Conservation (phyloP, 2,329 filamentous ascomycete species). For the Sporothrix euskadiensis region DNA sequence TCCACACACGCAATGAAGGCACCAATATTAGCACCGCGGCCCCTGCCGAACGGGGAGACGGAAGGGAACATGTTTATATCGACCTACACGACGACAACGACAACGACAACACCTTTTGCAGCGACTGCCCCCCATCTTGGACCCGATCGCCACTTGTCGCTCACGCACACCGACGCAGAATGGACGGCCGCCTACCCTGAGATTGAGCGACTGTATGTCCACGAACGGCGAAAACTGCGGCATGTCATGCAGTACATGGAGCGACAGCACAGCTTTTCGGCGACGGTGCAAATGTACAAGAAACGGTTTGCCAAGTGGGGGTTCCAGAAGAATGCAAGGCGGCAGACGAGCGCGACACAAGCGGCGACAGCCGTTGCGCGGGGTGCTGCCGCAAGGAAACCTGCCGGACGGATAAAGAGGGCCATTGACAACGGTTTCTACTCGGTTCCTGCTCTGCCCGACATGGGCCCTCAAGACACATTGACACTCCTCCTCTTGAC, state of each 20-base stretch:
- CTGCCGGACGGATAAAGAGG: too few relatives aligned
- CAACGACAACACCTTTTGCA: neutral
- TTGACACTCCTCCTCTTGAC: slow-evolving; percentile 24
- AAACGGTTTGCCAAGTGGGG: slow-evolving; percentile 36
- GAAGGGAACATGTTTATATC: neutral
- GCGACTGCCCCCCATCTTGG: neutral
- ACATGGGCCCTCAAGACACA: neutral
- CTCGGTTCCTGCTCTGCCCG: neutral
- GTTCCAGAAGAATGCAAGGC: slow-evolving; percentile 32
- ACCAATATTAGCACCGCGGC: slow-evolving; percentile 2
- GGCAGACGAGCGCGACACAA: neutral
- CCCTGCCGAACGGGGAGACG: neutral
- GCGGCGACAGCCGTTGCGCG: neutral
- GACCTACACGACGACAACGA: neutral
- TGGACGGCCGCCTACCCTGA: slow-evolving; percentile 33
- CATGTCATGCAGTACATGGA: slow-evolving; percentile 34
- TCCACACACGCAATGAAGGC: neutral
- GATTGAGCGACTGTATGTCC: slow-evolving; percentile 34
- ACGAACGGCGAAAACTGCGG: slow-evolving; percentile 33
- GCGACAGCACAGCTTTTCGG: slow-evolving; percentile 32
- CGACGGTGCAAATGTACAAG: slow-evolving; percentile 37
- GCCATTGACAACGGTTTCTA: neutral
- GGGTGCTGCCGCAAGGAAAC: neutral
- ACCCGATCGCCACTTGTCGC: neutral
- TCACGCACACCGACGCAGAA: slow-evolving; percentile 31